A percentile compares a stretch with the other conserved stretches of the same genome.
Conservation (phyloP, 495 filamentous ascomycete genomes). For the Hyaloscypha variabilis region DNA sequence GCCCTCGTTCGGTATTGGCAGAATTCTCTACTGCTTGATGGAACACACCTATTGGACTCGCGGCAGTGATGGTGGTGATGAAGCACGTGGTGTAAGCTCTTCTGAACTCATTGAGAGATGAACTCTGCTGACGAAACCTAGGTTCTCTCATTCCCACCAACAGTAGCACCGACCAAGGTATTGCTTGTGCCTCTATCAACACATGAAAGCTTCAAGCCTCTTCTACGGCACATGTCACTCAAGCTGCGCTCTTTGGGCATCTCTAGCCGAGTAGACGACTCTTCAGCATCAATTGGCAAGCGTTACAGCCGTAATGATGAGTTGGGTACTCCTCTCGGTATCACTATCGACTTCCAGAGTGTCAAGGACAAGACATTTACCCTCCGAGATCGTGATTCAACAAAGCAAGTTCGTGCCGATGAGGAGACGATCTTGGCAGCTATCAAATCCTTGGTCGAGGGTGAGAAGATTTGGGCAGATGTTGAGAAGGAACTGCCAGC, state of each 20-base stretch:
- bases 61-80: slow-evolving; percentile 64
- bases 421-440: slow-evolving; percentile 65
- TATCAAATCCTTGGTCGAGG: slow-evolving; percentile 59
- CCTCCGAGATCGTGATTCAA: slow-evolving; percentile 73
- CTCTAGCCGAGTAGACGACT: slow-evolving; percentile 68
- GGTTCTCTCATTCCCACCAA: slow-evolving; percentile 76
- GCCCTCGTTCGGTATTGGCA: slow-evolving; percentile 72
- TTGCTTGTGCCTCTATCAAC: slow-evolving; percentile 72
- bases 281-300: slow-evolving; percentile 72
- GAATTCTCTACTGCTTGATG: slow-evolving; percentile 65
- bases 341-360: slow-evolving; percentile 77
- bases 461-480: slow-evolving; percentile 62
- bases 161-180: slow-evolving; percentile 74
- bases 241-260: slow-evolving; percentile 63
- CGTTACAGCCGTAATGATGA: slow-evolving; percentile 75
- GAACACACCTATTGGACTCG: slow-evolving; percentile 71
- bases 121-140: slow-evolving; percentile 26
- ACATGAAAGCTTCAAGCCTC: slow-evolving; percentile 61
- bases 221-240: slow-evolving; percentile 56
- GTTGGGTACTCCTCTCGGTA: slow-evolving; percentile 70
- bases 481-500: slow-evolving; percentile 59
- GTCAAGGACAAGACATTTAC: slow-evolving; percentile 71
- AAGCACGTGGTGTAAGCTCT: slow-evolving; percentile 65
- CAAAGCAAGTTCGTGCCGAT: slow-evolving; percentile 68
- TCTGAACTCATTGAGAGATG: not conserved